A percentile compares a stretch with the other conserved stretches of the same genome.
Conservation (phyloP, 1,139 yeast species). For the Sugiyamaella japonica region DNA sequence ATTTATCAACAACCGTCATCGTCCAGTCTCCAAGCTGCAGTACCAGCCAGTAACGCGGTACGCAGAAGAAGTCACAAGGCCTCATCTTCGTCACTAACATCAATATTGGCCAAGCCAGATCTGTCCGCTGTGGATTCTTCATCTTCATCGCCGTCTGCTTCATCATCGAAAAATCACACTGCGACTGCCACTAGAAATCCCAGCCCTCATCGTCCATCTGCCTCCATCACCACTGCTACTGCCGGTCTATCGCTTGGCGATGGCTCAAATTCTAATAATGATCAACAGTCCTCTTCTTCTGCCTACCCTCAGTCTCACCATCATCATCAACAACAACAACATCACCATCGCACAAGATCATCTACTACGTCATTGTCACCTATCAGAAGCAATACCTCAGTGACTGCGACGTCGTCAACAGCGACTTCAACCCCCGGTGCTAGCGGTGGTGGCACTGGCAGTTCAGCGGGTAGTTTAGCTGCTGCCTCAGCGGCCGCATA, state of each 20-base stretch:
- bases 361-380: conserved; percentile 16
- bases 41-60: neutral
- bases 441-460: conserved; percentile 9
- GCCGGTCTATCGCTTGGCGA: conserved; percentile 18
- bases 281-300: neutral
- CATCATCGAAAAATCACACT: neutral
- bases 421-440: conserved; percentile 10
- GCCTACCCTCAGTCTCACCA: neutral
- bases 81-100: conserved; percentile 8
- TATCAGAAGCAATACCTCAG: neutral
- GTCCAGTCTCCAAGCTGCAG: neutral
- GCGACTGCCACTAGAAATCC: conserved; percentile 7
- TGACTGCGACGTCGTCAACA: conserved; percentile 3
- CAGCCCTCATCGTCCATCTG: conserved; percentile 20
- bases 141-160: neutral
- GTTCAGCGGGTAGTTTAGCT: conserved; percentile 11
- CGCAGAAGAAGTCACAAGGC: conserved; percentile 13
- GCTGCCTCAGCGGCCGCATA: conserved; percentile 18
- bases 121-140: neutral
- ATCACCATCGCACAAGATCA: conserved; percentile 15
- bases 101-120: conserved; percentile 12
- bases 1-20: conserved; percentile 5
- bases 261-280: neutral
- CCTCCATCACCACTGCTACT: conserved; percentile 21
- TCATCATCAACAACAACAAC: neutral